Conservation (phyloP, 192 early-diverging fungal genomes). For the Podila clonocystis region DNA sequence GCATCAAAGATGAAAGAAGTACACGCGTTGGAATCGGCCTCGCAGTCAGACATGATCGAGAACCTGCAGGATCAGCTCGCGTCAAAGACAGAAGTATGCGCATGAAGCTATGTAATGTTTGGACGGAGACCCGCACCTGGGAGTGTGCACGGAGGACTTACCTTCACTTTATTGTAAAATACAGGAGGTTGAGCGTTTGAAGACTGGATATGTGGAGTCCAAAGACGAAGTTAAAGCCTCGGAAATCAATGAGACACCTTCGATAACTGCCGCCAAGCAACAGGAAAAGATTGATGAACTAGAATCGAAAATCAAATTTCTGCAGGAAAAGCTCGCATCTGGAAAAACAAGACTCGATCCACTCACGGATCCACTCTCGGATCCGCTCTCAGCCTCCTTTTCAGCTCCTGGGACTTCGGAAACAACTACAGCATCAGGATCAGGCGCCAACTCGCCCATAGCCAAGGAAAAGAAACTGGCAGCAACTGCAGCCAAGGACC, state of each 20-base stretch:
- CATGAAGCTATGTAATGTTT: not conserved
- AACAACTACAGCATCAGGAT: conserved; percentile 7
- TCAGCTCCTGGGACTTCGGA: conserved; percentile 22
- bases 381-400: conserved; percentile 34
- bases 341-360: not conserved
- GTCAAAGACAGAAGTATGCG: conserved; percentile 32
- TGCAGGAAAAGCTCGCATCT: conserved; percentile 12
- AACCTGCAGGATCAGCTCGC: conserved; percentile 47
- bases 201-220: not conserved
- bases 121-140: not conserved
- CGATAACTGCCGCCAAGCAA: conserved; percentile 6
- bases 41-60: conserved; percentile 53
- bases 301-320: conserved; percentile 21
- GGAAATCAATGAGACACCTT: too few relatives aligned
- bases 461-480: conserved; percentile 36
- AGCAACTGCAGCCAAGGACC: conserved; percentile 16
- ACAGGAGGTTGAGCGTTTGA: conserved; percentile 32
- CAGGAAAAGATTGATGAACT: conserved; percentile 28
- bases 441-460: conserved; percentile 28
- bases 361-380: conserved; percentile 22
- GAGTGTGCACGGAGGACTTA: not conserved
- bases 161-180: not conserved
- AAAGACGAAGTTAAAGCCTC: too few relatives aligned
- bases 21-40: conserved; percentile 30
- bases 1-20: conserved; percentile 39